Conservation (phyloP, 352 stramenopile species). For the Globisporangium spiculum region DNA sequence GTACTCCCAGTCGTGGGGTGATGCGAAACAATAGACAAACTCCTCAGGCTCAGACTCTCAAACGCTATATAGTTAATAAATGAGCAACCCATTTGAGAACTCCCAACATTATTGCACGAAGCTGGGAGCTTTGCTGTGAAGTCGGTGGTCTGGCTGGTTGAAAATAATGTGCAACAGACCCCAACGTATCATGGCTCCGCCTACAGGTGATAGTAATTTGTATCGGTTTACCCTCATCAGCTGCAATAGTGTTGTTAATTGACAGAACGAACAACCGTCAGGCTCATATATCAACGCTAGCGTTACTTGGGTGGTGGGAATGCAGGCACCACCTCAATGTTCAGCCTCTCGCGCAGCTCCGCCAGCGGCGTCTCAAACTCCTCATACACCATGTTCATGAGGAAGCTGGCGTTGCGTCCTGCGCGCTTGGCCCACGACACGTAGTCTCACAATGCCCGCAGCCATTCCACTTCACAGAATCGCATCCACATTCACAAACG, state of each 20-base stretch:
- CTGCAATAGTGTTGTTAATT: too few relatives aligned
- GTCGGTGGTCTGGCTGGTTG: too few relatives aligned
- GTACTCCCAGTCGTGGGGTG: neutral
- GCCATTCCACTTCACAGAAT: neutral
- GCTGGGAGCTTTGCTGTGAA: too few relatives aligned
- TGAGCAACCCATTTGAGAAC: too few relatives aligned
- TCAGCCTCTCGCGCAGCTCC: slow-evolving; percentile 73
- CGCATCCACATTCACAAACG: neutral
- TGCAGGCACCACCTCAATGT: slow-evolving; percentile 39
- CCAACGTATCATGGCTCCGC: too few relatives aligned
- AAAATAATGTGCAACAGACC: too few relatives aligned
- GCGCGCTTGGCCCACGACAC: slow-evolving; percentile 92
- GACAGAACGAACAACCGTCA: neutral
- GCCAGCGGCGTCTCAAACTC: slow-evolving; percentile 90
- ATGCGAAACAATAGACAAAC: too few relatives aligned
- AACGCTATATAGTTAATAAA: too few relatives aligned
- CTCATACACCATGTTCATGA: slow-evolving; percentile 96
- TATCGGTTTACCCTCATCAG: too few relatives aligned
- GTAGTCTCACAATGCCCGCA: slow-evolving; percentile 42
- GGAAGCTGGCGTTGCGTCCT: slow-evolving; percentile 56
- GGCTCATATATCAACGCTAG: neutral
- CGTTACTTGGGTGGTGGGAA: slow-evolving; percentile 2
- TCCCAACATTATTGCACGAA: too few relatives aligned
- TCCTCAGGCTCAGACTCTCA: too few relatives aligned
- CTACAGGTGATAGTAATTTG: too few relatives aligned